These are phyloP conservation scores for Gossypium laxum DNA, from an alignment of 441 rosid species.

Conservation along the genomic window DNA sequence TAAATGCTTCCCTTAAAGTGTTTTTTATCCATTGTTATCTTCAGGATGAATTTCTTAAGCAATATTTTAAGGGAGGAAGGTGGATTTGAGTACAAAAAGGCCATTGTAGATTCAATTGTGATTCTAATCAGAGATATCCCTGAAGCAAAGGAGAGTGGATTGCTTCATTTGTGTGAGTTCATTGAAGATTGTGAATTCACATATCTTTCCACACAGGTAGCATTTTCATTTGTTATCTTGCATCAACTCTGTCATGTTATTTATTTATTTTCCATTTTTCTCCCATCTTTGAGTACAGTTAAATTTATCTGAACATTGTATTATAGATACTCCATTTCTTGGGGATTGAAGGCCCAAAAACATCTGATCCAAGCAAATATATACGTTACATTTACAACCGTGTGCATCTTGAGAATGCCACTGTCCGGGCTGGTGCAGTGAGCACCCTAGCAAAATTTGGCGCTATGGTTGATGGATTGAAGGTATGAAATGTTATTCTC, in stretches of 20 bases:
- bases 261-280: background rate
- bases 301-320: slow-evolving; percentile 4
- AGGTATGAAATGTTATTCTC: slow-evolving; percentile 37
- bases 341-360: slow-evolving; percentile 88
- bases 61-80: slow-evolving; percentile 95
- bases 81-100: slow-evolving; percentile 89
- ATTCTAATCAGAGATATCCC: slow-evolving; percentile 87
- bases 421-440: slow-evolving; percentile 91
- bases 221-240: slow-evolving; percentile 5
- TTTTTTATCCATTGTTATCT: background rate
- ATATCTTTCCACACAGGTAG: slow-evolving; percentile 91
- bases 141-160: slow-evolving; percentile 85
- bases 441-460: slow-evolving; percentile 94
- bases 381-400: slow-evolving; percentile 91
- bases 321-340: slow-evolving; percentile 86
- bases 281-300: background rate
- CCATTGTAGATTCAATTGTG: slow-evolving; percentile 89
- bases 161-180: slow-evolving; percentile 92
- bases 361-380: slow-evolving; percentile 87
- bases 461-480: slow-evolving; percentile 71
- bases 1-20: background rate
- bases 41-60: slow-evolving; percentile 95
- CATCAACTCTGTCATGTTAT: background rate
- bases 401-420: slow-evolving; percentile 95
- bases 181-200: slow-evolving; percentile 99